phyloP scores from a whole-genome alignment of 75 land plant species.

The Chamaecyparis obtusa region DNA sequence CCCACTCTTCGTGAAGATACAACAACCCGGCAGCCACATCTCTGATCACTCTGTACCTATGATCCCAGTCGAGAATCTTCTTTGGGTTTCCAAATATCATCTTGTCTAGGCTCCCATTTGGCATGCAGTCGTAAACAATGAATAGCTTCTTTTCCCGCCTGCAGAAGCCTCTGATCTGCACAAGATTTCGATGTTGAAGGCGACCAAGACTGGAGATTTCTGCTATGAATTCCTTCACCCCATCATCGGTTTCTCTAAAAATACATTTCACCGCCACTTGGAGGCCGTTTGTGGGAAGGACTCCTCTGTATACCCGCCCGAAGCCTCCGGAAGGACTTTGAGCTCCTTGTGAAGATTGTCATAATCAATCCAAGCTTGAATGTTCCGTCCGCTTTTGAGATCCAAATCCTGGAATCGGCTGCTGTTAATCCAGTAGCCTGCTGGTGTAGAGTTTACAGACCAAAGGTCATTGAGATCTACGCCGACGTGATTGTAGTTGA shows the following conservation, averaged over 20 bases:
- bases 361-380: too few relatives aligned
- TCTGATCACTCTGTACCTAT: slow-evolving; percentile 21
- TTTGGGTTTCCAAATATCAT: slow-evolving; percentile 15
- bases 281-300: slow-evolving; percentile 8
- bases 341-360: too few relatives aligned
- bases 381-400: too few relatives aligned
- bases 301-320: slow-evolving; percentile 38
- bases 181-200: slow-evolving; percentile 36
- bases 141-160: slow-evolving; percentile 22
- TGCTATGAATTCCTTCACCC: slow-evolving; percentile 31
- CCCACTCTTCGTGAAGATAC: slow-evolving; percentile 33
- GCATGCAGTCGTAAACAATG: slow-evolving; percentile 39
- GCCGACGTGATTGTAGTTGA: too few relatives aligned
- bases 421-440: too few relatives aligned
- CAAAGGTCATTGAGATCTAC: too few relatives aligned
- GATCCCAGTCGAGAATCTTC: slow-evolving; percentile 8
- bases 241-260: slow-evolving; percentile 28
- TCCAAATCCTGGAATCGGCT: too few relatives aligned
- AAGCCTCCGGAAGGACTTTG: slow-evolving; percentile 16
- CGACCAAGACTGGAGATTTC: slow-evolving; percentile 40
- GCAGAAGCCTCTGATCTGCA: slow-evolving; percentile 38
- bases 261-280: slow-evolving; percentile 41
- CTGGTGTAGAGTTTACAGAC: too few relatives aligned
- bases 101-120: slow-evolving; percentile 35
- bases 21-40: slow-evolving; percentile 30